phyloP scores from a whole-genome alignment of 768 basidiomycete genomes.

The Kondoa malvinella region DNA sequence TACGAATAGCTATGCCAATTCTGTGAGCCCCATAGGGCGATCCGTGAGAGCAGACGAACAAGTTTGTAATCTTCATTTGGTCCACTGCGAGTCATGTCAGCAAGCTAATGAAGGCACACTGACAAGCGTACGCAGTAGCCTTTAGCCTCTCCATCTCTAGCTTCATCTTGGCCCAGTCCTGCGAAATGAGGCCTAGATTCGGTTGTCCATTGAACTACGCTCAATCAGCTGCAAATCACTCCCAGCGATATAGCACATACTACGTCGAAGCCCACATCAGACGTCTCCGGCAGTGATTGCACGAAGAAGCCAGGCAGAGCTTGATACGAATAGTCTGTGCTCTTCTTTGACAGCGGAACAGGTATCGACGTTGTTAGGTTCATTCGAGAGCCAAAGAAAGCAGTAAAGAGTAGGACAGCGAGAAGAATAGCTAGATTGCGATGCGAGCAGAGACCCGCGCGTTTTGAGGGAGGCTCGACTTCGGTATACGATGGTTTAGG shows the following conservation, averaged over 20 bases:
- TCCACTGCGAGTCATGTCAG: not conserved
- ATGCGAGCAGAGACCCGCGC: not conserved
- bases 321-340: not conserved
- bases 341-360: not conserved
- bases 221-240: not conserved
- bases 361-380: not conserved
- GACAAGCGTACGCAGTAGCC: not conserved
- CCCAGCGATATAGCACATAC: not conserved
- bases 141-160: not conserved
- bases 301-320: not conserved
- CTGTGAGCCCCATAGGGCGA: too few species aligned
- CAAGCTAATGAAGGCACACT: not conserved
- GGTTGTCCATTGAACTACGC: not conserved
- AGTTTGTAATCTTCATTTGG: not conserved
- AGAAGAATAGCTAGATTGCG: not conserved
- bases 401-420: not conserved
- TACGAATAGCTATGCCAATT: not conserved
- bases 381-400: not conserved
- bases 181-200: not conserved
- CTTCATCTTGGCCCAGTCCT: not conserved
- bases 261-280: not conserved
- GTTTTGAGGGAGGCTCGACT: too few species aligned
- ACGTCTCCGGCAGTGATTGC: not conserved
- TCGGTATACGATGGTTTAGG: too few species aligned
- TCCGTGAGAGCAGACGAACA: too few species aligned